Evolutionary conservation across 202 grass and related monocot genomes (phyloP).

Genomic region (Musa balbisiana): DNA sequence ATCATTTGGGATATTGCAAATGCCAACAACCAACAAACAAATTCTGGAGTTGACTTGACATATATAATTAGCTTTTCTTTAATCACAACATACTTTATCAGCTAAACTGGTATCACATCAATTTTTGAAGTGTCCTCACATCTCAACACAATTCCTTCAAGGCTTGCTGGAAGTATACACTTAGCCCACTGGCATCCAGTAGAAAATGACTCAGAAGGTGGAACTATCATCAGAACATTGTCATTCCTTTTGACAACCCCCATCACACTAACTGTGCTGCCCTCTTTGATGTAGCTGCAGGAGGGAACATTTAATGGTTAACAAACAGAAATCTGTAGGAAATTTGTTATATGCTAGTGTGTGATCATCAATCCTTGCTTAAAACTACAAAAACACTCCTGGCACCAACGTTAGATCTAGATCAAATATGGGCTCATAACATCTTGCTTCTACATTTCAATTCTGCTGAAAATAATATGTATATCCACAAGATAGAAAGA

Average conservation of each 20-base stretch:
- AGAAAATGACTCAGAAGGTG: neutral
- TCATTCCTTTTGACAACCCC: slow-evolving; percentile 13
- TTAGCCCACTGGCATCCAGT: slow-evolving; percentile 2
- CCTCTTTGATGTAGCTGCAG: slow-evolving; percentile 11
- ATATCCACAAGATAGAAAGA: too few relatives aligned
- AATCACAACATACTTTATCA: neutral
- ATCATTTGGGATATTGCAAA: neutral
- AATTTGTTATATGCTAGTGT: too few relatives aligned
- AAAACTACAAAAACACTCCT: too few relatives aligned
- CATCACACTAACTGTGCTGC: slow-evolving; percentile 9
- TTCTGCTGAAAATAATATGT: too few relatives aligned
- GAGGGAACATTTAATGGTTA: neutral
- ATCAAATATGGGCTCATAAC: too few relatives aligned
- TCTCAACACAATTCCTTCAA: slow-evolving; percentile 8
- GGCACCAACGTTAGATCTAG: too few relatives aligned
- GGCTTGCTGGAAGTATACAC: slow-evolving; percentile 1
- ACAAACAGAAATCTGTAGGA: neutral
- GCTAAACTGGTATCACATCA: slow-evolving; percentile 10
- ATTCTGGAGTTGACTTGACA: slow-evolving; percentile 1
- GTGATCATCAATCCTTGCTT: too few relatives aligned
- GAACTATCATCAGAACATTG: slow-evolving; percentile 11
- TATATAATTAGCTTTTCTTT: neutral
- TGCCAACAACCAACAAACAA: slow-evolving; percentile 12
- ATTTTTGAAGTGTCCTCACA: slow-evolving; percentile 6
- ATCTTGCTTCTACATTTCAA: too few relatives aligned